phyloP scores from a whole-genome alignment of 768 basidiomycete species.

The Podaxis rugospora region DNA sequence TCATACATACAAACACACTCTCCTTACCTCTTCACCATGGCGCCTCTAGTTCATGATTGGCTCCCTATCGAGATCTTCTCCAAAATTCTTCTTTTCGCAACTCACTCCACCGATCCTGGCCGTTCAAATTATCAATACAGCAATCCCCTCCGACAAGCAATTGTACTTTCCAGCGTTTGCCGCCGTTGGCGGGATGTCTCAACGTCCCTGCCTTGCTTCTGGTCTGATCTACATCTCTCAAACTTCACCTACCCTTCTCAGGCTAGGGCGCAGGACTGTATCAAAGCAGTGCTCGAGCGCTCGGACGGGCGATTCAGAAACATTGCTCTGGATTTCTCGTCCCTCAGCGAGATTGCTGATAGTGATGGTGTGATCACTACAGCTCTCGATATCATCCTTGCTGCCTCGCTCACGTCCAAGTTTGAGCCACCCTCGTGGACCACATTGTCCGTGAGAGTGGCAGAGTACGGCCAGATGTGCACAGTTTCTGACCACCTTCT shows the following conservation, averaged over 20 bases:
- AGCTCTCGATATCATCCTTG: neutral
- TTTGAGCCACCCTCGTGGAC: neutral
- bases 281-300: neutral
- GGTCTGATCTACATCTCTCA: neutral
- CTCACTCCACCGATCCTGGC: neutral
- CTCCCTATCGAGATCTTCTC: neutral
- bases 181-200: neutral
- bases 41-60: neutral
- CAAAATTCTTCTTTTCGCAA: neutral
- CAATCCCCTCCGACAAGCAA: neutral
- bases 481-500: neutral
- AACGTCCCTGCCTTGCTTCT: neutral
- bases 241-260: neutral
- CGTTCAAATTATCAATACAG: neutral
- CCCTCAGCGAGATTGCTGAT: neutral
- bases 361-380: neutral
- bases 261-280: neutral
- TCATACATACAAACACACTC: neutral
- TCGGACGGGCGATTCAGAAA: neutral
- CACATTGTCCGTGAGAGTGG: neutral
- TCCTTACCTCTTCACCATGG: neutral
- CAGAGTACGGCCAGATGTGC: neutral
- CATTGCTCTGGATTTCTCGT: neutral
- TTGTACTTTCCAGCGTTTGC: neutral
- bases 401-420: neutral